Base-by-base conservation (phyloP, 768 basidiomycete species). In the Amanita exitialis region DNA sequence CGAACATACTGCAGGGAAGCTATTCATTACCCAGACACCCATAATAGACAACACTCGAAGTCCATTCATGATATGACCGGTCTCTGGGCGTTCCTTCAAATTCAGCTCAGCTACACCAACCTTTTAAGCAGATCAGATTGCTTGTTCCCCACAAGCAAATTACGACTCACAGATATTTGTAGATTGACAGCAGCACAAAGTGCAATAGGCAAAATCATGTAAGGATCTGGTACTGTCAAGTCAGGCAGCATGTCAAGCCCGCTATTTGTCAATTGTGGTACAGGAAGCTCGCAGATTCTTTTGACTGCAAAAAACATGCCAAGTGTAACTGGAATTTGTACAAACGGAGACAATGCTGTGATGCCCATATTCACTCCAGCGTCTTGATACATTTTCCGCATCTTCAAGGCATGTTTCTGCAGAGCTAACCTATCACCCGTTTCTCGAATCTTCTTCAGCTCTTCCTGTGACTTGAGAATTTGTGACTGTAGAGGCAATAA, bases 271-370 rank as follows among this genome's bases (percentile, higher is more conserved):
- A 97, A 63, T 68, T 91, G 90, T 48, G 74, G 73, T 16, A 96
- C 64, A 0, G 90, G 89, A 41, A 83, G 63, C 44, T 73, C 69
- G 57, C 83, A 82, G 71, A 98, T 75, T 43, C 69, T 70, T 66
- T 80, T 80, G 50, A 95, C 63, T 15, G 79, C 90, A 57, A 91
- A 83, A 75, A 98, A 98, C 69, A 90, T 67, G 12, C 83, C 82
- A 28, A 96, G 66, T 42, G 86, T 83, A 38, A 91, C 71, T 1
- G 89, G 81, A 18, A 91, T 62, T 64, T 95, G 92, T 0, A 84
- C 58, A 49, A 92, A 53, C 0, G 68, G 65, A 16, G 67, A 69
- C 13, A 79, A 46, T n/a, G 85, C 54, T 55, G 81, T 69, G 36
- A 73, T 70, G 12, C 68, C 54, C 51, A 86, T 74, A 57, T 74